These are phyloP conservation scores for Raphanus raphanistrum DNA, from an alignment of 345 rosid genomes.

Conservation along the genomic window DNA sequence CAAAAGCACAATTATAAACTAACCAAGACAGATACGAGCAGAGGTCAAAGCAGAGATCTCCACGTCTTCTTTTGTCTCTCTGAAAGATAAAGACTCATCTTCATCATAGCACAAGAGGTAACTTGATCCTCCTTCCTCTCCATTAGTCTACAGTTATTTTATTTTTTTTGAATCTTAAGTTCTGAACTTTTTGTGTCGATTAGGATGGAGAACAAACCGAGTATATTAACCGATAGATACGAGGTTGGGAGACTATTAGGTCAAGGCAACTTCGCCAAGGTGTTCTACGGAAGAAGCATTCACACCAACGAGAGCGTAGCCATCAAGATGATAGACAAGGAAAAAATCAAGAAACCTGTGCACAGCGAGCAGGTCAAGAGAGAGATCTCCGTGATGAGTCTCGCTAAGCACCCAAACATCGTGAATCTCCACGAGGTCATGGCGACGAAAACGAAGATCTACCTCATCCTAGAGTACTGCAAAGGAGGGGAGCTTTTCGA, in stretches of 20 bases:
- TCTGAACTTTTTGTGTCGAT: not conserved
- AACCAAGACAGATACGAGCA: constrained; percentile 8
- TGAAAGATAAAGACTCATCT: not conserved
- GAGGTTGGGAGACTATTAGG: constrained; percentile 76
- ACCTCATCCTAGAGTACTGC: constrained; percentile 64
- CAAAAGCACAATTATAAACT: not conserved
- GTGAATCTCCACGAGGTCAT: constrained; percentile 67
- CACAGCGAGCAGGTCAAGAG: constrained; percentile 65
- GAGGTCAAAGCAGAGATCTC: constrained; percentile 23
- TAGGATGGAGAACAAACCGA: constrained; percentile 75
- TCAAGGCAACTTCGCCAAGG: constrained; percentile 84
- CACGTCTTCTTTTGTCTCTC: not conserved
- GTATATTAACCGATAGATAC: constrained; percentile 61
- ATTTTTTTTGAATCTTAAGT: not conserved
- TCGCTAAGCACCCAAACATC: constrained; percentile 65
- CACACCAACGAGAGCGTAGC: constrained; percentile 58
- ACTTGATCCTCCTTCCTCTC: too few relatives aligned
- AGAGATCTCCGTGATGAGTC: constrained; percentile 74
- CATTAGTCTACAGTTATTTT: too few relatives aligned
- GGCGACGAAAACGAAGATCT: constrained; percentile 78
- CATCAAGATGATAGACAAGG: constrained; percentile 73
- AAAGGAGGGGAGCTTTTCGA: constrained; percentile 81
- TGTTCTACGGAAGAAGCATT: constrained; percentile 63
- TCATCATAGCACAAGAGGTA: not conserved
- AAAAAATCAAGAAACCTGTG: constrained; percentile 58